phyloP scores from a whole-genome alignment of 768 basidiomycete genomes.

The Lactarius vividus region DNA sequence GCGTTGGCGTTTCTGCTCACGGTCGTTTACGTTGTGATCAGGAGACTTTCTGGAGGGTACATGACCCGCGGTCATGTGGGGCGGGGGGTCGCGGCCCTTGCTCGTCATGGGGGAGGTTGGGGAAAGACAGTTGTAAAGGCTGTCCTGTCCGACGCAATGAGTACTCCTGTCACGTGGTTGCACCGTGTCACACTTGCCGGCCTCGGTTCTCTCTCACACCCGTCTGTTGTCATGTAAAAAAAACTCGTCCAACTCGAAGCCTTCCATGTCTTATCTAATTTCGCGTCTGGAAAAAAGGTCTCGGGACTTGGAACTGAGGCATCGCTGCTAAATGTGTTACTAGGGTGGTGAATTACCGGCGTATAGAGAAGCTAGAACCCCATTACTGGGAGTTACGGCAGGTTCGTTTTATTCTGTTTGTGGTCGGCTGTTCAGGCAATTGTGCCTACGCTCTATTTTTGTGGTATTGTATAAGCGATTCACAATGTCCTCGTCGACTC shows the following conservation, averaged over 20 bases:
- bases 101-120: conserved; percentile 20
- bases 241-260: background rate
- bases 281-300: background rate
- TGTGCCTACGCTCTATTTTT: background rate
- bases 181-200: background rate
- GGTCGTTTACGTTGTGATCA: conserved; percentile 12
- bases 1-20: conserved; percentile 17
- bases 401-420: background rate
- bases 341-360: background rate
- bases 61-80: conserved; percentile 12
- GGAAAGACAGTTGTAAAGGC: background rate
- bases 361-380: background rate
- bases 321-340: background rate
- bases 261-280: background rate
- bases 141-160: background rate
- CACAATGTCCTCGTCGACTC: too few relatives aligned
- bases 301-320: background rate
- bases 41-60: conserved; percentile 15
- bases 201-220: background rate
- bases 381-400: background rate
- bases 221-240: too few relatives aligned
- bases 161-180: conserved; percentile 15
- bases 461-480: background rate
- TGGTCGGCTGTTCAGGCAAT: background rate
- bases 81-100: conserved; percentile 19